Percentiles rank a stretch among this genome's conserved stretches.
These are phyloP conservation scores for Penicillium odoratum DNA, from an alignment of 495 filamentous ascomycete genomes.

Conservation along the genomic window DNA sequence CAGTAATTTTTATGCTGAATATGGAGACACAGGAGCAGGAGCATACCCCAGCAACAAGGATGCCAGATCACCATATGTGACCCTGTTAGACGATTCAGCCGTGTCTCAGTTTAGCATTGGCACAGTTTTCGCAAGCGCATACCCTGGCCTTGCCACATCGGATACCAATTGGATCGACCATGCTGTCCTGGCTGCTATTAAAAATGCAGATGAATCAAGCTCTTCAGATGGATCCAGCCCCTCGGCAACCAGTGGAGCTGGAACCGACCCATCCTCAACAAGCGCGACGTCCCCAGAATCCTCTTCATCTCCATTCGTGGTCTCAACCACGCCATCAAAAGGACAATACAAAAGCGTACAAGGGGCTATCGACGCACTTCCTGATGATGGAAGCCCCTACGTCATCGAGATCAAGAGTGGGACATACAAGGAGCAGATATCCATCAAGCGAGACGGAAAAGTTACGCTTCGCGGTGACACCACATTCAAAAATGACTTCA, in stretches of 20 bases:
- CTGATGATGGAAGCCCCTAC: constrained; percentile 1
- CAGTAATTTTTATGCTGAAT: constrained; percentile 15
- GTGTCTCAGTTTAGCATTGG: constrained; percentile 1
- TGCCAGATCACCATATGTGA: constrained; percentile 7
- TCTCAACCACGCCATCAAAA: background rate
- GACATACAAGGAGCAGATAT: constrained; percentile 8
- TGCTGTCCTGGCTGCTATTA: constrained; percentile 5
- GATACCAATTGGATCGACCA: constrained; percentile 15
- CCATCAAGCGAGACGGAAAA: constrained; percentile 2
- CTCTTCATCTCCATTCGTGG: constrained; percentile 1
- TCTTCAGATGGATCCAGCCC: background rate
- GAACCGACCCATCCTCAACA: background rate
- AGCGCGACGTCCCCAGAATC: background rate
- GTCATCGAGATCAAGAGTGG: constrained; percentile 3
- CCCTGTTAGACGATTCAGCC: background rate
- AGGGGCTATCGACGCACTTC: constrained; percentile 1
- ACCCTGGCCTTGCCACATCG: constrained; percentile 7
- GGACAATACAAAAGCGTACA: constrained; percentile 6
- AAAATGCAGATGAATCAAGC: constrained; percentile 3
- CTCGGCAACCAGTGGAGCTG: background rate
- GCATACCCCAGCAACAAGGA: constrained; percentile 11
- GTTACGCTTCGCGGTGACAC: constrained; percentile 5
- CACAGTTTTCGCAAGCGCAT: constrained; percentile 4
- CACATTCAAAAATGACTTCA: constrained; percentile 7
- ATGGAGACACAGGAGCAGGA: constrained; percentile 10